Percentiles rank a stretch among this genome's conserved stretches.
Evolutionary conservation across 2,329 filamentous ascomycete genomes (phyloP).

Genomic region (Colletotrichum orbiculare): DNA sequence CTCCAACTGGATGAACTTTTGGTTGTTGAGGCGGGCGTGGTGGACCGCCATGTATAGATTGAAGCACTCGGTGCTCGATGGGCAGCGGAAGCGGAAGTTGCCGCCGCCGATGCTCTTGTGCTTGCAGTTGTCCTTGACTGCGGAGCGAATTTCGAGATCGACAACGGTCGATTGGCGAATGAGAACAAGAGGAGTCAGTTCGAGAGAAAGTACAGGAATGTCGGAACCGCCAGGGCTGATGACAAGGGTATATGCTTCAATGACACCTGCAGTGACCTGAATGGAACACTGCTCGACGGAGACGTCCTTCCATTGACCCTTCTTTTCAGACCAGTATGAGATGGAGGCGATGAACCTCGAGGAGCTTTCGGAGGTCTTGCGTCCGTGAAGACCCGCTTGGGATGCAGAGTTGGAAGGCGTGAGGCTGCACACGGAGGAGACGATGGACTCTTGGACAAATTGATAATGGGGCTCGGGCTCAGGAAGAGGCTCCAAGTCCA

Average conservation of each 20-base stretch:
- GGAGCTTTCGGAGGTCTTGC: conserved; percentile 58
- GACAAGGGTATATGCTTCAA: conserved; percentile 65
- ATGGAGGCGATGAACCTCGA: conserved; percentile 64
- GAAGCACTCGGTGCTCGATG: conserved; percentile 80
- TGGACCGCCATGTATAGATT: conserved; percentile 89
- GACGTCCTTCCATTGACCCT: conserved; percentile 70
- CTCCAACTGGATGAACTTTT: conserved; percentile 80
- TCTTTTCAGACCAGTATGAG: conserved; percentile 71
- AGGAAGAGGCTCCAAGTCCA: neutral
- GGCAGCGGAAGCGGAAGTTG: conserved; percentile 92
- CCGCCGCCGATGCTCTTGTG: conserved; percentile 73
- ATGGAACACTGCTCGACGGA: conserved; percentile 63
- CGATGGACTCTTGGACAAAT: conserved; percentile 46
- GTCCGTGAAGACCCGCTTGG: conserved; percentile 72
- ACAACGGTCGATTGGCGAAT: conserved; percentile 91
- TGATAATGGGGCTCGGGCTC: conserved; percentile 9
- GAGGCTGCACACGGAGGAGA: conserved; percentile 70
- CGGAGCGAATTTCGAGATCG: conserved; percentile 93
- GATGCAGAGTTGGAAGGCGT: conserved; percentile 86
- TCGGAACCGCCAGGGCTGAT: conserved; percentile 40
- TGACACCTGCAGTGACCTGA: conserved; percentile 66
- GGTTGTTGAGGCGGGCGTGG: conserved; percentile 88
- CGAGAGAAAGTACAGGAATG: conserved; percentile 73
- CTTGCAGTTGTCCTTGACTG: conserved; percentile 77
- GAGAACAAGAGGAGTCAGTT: conserved; percentile 91